Base-by-base conservation (phyloP, 1,284 basidiomycete genomes). In the Austroboletus novae-zelandiae region DNA sequence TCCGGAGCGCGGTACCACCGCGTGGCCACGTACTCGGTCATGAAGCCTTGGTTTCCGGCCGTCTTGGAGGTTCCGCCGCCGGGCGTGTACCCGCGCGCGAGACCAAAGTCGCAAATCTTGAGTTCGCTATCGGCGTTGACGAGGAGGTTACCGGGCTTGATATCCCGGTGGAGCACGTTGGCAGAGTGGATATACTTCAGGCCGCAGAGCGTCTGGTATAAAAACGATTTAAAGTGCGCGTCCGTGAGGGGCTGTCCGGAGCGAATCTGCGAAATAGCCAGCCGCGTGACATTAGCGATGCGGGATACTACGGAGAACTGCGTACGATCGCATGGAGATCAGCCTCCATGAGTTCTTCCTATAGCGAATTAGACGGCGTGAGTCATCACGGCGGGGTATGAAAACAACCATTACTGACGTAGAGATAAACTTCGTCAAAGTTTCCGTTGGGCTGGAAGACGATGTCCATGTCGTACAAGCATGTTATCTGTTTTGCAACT, bases 261-360 rank as follows among this genome's bases (percentile, higher is more conserved):
- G 41, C 96, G 93, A 60, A 99, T 97, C 93, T 94, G 62, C 31
- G 34, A n/a, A n/a, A n/a, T n/a, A n/a, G n/a, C n/a, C n/a, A n/a
- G n/a, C n/a, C n/a, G n/a, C n/a, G n/a, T n/a, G n/a, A n/a, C n/a
- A n/a, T n/a, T n/a, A n/a, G 40, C 49, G 52, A 41, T 23, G 44
- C 27, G 9, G 25, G 32, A 32, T 2, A 43, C 25, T 18, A 32
- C 32, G 41, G 31, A 17, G 9, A 30, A 15, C 30, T n/a, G 42
- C 55, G 62, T 61, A 94, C 94, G 68, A 99, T 99, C 17, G 96
- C 97, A 66, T 99, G 97, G n/a, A 99, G 79, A 79, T 99, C 97
- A 46, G 97, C 97, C 71, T 99, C 97, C 97, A 99, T 99, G 57
- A 98, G 83, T 70, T 98, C 94, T 75, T 97, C 93, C 87, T 91